Percentiles rank a stretch among this genome's conserved stretches.
Conservation (phyloP, 2,329 filamentous ascomycete species). For the Neopestalotiopsis clavispora region DNA sequence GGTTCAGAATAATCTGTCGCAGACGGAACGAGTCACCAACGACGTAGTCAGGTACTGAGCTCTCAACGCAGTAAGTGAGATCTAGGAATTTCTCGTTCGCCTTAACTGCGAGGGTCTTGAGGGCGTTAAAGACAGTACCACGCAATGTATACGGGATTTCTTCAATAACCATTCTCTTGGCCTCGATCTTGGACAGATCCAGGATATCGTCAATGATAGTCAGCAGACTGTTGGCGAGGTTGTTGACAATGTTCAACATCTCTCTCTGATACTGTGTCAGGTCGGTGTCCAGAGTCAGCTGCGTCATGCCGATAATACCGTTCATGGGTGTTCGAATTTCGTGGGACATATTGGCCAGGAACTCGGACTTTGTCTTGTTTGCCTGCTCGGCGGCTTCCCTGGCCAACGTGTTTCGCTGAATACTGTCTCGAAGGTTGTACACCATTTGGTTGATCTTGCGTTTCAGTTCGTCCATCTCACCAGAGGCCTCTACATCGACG, state of each 20-base stretch:
- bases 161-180: slow-evolving; percentile 97
- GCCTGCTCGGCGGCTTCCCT: slow-evolving; percentile 95
- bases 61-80: slow-evolving; percentile 91
- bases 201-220: slow-evolving; percentile 93
- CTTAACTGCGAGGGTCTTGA: slow-evolving; percentile 96
- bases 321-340: slow-evolving; percentile 98
- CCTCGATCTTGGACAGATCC: slow-evolving; percentile 83
- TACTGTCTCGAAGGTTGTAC: slow-evolving; percentile 91
- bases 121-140: slow-evolving; percentile 93
- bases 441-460: slow-evolving; percentile 99
- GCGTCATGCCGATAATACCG: slow-evolving; percentile 97
- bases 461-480: slow-evolving; percentile 99
- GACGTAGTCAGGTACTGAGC: slow-evolving; percentile 91
- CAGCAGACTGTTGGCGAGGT: slow-evolving; percentile 90
- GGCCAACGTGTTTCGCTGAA: slow-evolving; percentile 94
- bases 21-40: slow-evolving; percentile 96
- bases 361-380: slow-evolving; percentile 98
- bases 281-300: slow-evolving; percentile 92
- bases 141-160: slow-evolving; percentile 95
- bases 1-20: slow-evolving; percentile 93
- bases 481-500: slow-evolving; percentile 95
- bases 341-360: slow-evolving; percentile 98
- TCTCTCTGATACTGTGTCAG: slow-evolving; percentile 94
- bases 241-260: slow-evolving; percentile 98
- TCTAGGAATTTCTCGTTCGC: slow-evolving; percentile 95